Percentiles rank a stretch among this genome's conserved stretches.
Evolutionary conservation across 148 eudicot species (phyloP).

Genomic region (Camellia granthamiana): DNA sequence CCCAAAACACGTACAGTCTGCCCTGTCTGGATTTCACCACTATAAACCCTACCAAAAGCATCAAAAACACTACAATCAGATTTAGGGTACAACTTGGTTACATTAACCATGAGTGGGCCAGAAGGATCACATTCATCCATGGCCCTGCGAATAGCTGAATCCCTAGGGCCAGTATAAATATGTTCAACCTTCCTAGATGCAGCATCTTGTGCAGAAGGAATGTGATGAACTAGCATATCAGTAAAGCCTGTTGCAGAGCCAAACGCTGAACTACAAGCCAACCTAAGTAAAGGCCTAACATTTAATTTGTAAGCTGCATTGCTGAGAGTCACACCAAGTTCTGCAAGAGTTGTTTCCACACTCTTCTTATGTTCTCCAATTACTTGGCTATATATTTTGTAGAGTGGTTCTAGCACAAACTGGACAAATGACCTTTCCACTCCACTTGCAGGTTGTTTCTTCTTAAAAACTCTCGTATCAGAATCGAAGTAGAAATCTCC

Average conservation of each 20-base stretch:
- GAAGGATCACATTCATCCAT: conserved; percentile 86
- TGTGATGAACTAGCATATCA: conserved; percentile 93
- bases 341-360: conserved; percentile 88
- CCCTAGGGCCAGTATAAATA: conserved; percentile 83
- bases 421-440: conserved; percentile 93
- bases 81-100: conserved; percentile 93
- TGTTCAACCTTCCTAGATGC: conserved; percentile 81
- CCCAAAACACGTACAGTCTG: conserved; percentile 93
- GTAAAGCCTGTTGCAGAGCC: conserved; percentile 98
- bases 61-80: conserved; percentile 98
- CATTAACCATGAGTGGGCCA: conserved; percentile 91
- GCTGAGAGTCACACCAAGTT: conserved; percentile 90
- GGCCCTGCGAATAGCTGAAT: conserved; percentile 65
- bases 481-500: conserved; percentile 82
- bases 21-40: conserved; percentile 86
- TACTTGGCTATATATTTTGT: conserved; percentile 98
- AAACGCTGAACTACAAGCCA: conserved; percentile 96
- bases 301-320: conserved; percentile 86
- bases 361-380: conserved; percentile 98
- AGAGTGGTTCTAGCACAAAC: conserved; percentile 93
- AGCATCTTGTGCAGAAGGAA: conserved; percentile 91
- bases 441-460: conserved; percentile 68
- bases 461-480: conserved; percentile 67
- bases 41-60: conserved; percentile 99
- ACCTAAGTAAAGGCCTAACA: conserved; percentile 90